Percentiles rank a stretch among this genome's conserved stretches.
phyloP scores from a whole-genome alignment of 2,329 filamentous ascomycete species.

The Corniculantispora saksenae region DNA sequence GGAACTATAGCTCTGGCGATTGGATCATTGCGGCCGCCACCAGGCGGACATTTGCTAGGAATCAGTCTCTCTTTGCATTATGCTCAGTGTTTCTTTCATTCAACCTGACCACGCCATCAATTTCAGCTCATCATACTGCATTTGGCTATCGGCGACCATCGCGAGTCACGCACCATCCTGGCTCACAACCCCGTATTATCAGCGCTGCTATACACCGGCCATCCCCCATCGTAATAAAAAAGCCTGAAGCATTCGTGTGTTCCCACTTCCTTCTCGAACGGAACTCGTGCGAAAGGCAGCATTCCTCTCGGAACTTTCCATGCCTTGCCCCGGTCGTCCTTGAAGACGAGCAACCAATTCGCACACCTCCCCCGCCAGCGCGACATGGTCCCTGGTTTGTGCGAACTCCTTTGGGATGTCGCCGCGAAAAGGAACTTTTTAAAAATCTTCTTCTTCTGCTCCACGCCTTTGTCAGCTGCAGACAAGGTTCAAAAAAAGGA shows the following conservation, averaged over 20 bases:
- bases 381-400: neutral
- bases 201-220: neutral
- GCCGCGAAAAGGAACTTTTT: neutral
- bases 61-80: neutral
- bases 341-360: neutral
- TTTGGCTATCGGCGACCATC: neutral
- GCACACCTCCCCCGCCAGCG: neutral
- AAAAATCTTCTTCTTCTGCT: too few species aligned
- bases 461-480: too few species aligned
- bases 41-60: neutral
- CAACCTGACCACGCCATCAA: neutral
- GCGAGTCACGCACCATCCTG: conserved; percentile 14
- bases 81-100: neutral
- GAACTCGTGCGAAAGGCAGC: neutral
- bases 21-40: neutral
- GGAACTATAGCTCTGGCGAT: neutral
- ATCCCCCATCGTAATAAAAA: too few species aligned
- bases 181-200: neutral
- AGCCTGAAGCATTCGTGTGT: too few species aligned
- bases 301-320: conserved; percentile 2
- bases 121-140: neutral
- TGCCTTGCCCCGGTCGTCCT: neutral
- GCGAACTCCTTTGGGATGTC: conserved; percentile 2
- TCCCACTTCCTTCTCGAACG: conserved; percentile 11
- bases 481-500: neutral